Percentiles rank a stretch among this genome's conserved stretches.
phyloP scores from a whole-genome alignment of 108 stramenopile genomes.

The Cyclotella kingstonii region DNA sequence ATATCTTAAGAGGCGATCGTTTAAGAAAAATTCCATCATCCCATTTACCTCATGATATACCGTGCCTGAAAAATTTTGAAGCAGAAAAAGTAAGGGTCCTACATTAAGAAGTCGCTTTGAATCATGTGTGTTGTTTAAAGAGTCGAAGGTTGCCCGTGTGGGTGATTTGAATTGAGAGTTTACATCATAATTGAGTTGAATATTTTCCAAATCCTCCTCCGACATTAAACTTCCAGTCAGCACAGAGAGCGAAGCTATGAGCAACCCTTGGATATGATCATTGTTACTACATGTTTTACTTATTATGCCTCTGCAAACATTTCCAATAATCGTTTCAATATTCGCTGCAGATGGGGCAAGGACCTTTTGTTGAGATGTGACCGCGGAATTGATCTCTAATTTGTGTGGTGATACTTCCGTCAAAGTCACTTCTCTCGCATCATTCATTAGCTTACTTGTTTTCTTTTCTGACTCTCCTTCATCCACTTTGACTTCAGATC shows the following conservation, averaged over 20 bases:
- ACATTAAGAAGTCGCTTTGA: no score
- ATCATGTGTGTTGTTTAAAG: not conserved
- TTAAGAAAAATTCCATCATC: constrained; percentile 30
- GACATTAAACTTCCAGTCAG: constrained; percentile 33
- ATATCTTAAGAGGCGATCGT: constrained; percentile 50
- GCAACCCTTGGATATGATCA: constrained; percentile 38
- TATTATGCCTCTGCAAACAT: constrained; percentile 38
- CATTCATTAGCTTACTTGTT: not conserved
- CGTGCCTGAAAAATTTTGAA: constrained; percentile 6
- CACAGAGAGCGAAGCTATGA: constrained; percentile 62
- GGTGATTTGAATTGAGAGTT: constrained; percentile 1
- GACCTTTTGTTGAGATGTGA: constrained; percentile 1
- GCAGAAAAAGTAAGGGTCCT: constrained; percentile 44
- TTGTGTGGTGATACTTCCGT: not conserved
- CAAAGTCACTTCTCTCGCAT: not conserved
- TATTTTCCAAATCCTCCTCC: constrained; percentile 31
- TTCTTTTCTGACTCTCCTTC: not conserved
- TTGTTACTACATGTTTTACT: not conserved
- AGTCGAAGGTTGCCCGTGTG: not conserved
- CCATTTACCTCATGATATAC: not conserved
- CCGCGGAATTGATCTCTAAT: not conserved
- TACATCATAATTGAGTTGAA: not conserved
- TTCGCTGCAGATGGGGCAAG: constrained; percentile 17
- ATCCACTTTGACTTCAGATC: not conserved
- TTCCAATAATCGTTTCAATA: constrained; percentile 58